Base-by-base conservation (phyloP, 768 basidiomycete genomes). In the Amanita rubescens region DNA sequence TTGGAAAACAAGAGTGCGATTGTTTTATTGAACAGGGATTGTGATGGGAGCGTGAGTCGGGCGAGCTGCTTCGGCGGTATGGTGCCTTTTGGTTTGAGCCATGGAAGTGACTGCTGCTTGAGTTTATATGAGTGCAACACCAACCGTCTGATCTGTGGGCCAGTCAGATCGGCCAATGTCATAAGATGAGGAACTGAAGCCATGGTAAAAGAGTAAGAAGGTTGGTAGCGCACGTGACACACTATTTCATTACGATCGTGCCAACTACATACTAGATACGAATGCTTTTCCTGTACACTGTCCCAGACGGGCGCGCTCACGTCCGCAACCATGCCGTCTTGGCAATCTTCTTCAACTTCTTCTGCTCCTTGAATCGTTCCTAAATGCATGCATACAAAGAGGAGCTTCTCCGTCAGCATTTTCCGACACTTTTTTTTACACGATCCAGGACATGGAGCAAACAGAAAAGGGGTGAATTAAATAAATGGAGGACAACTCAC, bases 1-100 rank as follows among this genome's bases (percentile, higher is more conserved):
- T 99, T 99, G 1, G 85, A 85, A 69, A 99, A 98, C 35, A 98
- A 67, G 51, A 98, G 71, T 0, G 94, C 94, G 56, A 98, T 78
- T 0, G 89, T 82, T 68, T 94, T 93, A 64, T 80, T 82, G 63
- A 83, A 84, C 3, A 92, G 75, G 2, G 86, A 85, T 66, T 86
- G 87, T 0, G 85, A 79, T 1, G 87, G 86, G 61, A 86, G 72
- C 7, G 76, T 78, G 44, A 84, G 64, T 27, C 65, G 66, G 47
- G 62, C 67, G 55, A 65, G 59, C 59, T 61, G 68, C 62, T 68
- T 65, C 33, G 54, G 49, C 37, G 59, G 53, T 5, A 64, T 69
- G 66, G 44, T 73, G 69, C 37, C 71, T 47, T 79, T 76, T 2
- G 87, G 87, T 4, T 64, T 61, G 30, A 90, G 77, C 85, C 84